phyloP scores from a whole-genome alignment of 306 rosid genomes.

The barrel medic (Medicago truncatula) region DNA sequence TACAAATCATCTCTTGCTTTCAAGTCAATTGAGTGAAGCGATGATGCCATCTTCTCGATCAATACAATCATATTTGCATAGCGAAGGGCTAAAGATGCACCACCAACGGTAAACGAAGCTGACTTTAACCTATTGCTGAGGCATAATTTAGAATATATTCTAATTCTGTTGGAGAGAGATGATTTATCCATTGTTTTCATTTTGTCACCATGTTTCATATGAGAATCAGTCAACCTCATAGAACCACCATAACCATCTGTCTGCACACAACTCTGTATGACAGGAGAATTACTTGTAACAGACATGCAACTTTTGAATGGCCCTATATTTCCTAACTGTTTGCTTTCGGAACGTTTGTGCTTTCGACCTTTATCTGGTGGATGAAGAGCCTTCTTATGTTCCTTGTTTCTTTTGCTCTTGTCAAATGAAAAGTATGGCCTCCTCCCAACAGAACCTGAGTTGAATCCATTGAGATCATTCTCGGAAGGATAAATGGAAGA shows the following conservation, averaged over 20 bases:
- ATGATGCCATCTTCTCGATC: constrained; percentile 66
- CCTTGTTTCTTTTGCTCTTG: constrained; percentile 48
- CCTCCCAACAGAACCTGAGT: constrained; percentile 49
- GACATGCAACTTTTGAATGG: constrained; percentile 70
- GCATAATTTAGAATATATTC: constrained; percentile 62
- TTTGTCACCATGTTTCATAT: constrained; percentile 41
- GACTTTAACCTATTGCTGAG: constrained; percentile 51
- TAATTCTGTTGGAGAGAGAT: constrained; percentile 50
- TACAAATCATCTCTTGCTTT: constrained; percentile 75
- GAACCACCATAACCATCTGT: constrained; percentile 65
- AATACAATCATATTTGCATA: constrained; percentile 74
- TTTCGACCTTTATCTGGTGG: constrained; percentile 44
- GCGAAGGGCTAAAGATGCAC: constrained; percentile 71
- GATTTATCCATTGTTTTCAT: constrained; percentile 44
- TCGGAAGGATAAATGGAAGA: constrained; percentile 63
- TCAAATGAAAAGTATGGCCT: constrained; percentile 33
- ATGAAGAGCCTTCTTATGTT: constrained; percentile 45
- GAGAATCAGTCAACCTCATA: constrained; percentile 62
- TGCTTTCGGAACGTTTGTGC: constrained; percentile 49
- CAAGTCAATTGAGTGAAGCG: constrained; percentile 63
- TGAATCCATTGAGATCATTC: constrained; percentile 47
- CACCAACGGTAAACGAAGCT: constrained; percentile 68
- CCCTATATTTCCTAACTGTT: constrained; percentile 52
- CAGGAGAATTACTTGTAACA: constrained; percentile 57
- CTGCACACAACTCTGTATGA: constrained; percentile 52